phyloP scores from a whole-genome alignment of 257 asterid species.

The Henckelia pumila region DNA sequence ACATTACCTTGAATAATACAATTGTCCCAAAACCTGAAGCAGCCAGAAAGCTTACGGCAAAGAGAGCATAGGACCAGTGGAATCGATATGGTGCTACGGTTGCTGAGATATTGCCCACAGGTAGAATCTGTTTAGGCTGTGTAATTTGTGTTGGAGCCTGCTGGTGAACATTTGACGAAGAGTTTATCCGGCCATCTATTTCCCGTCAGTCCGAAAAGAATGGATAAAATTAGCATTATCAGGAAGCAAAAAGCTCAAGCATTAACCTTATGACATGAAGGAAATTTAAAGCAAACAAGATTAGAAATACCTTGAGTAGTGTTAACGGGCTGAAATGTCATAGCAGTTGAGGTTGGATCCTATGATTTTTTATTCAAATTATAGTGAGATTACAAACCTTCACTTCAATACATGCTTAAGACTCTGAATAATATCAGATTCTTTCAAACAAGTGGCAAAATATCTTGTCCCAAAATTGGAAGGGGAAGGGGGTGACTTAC shows the following conservation, averaged over 20 bases:
- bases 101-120: constrained; percentile 40
- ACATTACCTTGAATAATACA: constrained; percentile 70
- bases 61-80: constrained; percentile 83
- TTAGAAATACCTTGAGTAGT: constrained; percentile 53
- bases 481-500: constrained; percentile 41
- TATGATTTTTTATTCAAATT: constrained; percentile 30
- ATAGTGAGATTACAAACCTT: constrained; percentile 4
- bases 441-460: not conserved
- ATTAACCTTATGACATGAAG: not conserved
- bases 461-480: constrained; percentile 3
- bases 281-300: not conserved
- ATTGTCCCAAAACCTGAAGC: constrained; percentile 87
- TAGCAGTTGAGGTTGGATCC: constrained; percentile 71
- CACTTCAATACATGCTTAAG: not conserved
- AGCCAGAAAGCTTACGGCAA: constrained; percentile 73
- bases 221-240: constrained; percentile 14
- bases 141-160: constrained; percentile 47
- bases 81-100: constrained; percentile 51
- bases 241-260: constrained; percentile 12
- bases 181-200: constrained; percentile 53
- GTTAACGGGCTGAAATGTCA: constrained; percentile 45
- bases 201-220: constrained; percentile 23
- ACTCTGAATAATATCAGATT: not conserved
- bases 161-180: constrained; percentile 47
- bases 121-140: constrained; percentile 49